phyloP scores from a whole-genome alignment of 768 basidiomycete genomes.

The Russula sp. region DNA sequence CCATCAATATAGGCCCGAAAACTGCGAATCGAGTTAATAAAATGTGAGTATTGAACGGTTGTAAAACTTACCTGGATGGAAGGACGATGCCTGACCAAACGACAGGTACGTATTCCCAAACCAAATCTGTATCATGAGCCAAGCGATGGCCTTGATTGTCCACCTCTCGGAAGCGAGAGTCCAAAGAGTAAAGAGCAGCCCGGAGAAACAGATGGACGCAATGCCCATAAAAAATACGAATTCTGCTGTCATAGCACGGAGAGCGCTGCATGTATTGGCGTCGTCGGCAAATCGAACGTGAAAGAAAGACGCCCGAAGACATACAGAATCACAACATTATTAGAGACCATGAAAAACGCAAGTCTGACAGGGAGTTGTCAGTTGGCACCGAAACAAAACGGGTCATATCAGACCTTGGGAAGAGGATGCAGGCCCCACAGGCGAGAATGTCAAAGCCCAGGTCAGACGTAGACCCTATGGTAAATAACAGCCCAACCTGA shows the following conservation, averaged over 20 bases:
- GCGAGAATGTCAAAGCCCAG: conserved; percentile 81
- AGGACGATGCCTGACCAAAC: conserved; percentile 43
- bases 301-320: conserved; percentile 31
- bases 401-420: conserved; percentile 59
- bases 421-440: conserved; percentile 80
- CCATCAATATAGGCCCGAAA: conserved; percentile 78
- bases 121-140: conserved; percentile 87
- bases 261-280: conserved; percentile 46
- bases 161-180: conserved; percentile 46
- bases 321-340: conserved; percentile 76
- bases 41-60: neutral
- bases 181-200: conserved; percentile 57
- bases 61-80: conserved; percentile 39
- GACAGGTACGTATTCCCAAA: conserved; percentile 72
- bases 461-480: conserved; percentile 42
- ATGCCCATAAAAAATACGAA: conserved; percentile 78
- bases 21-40: conserved; percentile 34
- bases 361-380: conserved; percentile 42
- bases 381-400: conserved; percentile 4
- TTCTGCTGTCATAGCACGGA: conserved; percentile 79
- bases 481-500: neutral
- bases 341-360: conserved; percentile 76
- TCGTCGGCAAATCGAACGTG: conserved; percentile 1
- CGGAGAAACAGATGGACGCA: conserved; percentile 78
- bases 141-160: conserved; percentile 57